Evolutionary conservation across 352 stramenopile species (phyloP), one percentile per base, ranked within the genome.

Genomic region (Salisapilia sapeloensis): DNA sequence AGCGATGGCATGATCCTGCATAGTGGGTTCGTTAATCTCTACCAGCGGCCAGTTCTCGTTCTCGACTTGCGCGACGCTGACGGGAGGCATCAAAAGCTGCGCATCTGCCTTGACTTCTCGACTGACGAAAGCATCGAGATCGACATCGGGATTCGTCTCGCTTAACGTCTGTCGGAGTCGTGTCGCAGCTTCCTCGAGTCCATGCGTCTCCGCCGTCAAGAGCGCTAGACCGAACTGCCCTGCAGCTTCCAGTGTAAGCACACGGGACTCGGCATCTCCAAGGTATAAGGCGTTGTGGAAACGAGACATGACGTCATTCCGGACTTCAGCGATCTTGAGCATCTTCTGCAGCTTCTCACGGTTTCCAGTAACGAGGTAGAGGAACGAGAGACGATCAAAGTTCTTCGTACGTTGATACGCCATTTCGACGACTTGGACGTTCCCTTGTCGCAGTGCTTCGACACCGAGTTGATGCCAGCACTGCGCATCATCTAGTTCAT

Each of bases 371-470:
- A 99, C 82, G 12, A 98, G 66, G 63, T 99, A 99, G 20, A 99
- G 59, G 62, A 99, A 99, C 33, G 83, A 97, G 11, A 99, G 63
- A n/a, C 92, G 86, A 50, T 99, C 95, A 52, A 99, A 98, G 69
- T 98, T 96, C 59, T 99, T 99, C 17, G 94, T 99, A 26, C 92
- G 84, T 72, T 99, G 94, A 51, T 99, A 99, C 23, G 90, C 92
- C 93, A 98, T 98, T 59, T 99, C 95, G 19, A 99, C 96, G 45
- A 99, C 92, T 56, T 97, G 78, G 42, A 97, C 92, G 53, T 99
- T 99, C 42, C 96, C 96, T 63, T 99, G 95, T 10, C 93, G 83
- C 33, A 99, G 56, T 12, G 95, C 94, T 53, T 98, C 96, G 21
- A 87, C 84, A 23, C 92, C 96, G 12, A 99, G 67, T 45, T 97